Evolutionary conservation across 371 early-diverging fungal species (phyloP), one percentile per base, ranked within the genome.

Genomic region (Rhizopus microsporus): DNA sequence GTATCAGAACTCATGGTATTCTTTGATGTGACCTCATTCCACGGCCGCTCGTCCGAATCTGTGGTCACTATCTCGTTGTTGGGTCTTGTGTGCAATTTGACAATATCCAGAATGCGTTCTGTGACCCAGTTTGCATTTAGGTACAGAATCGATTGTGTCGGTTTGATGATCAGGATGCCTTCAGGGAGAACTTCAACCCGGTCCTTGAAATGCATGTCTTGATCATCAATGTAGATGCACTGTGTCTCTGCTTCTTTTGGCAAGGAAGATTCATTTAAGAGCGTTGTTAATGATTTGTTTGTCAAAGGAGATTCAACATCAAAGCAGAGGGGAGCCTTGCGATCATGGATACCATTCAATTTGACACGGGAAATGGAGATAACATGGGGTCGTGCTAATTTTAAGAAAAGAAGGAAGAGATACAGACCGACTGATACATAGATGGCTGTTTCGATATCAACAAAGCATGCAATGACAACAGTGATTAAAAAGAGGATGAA

Each of bases 401-500:
- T 74, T 54, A 81, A 54, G 12, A 89, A 70, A 10, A 91, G 68
- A 5, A 88, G 68, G 1, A 79, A 39, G 13, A 86, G 57, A 0
- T 88, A 77, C 33, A 88, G 69, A 10, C 60, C 78, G 3, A 84
- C 84, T 17, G 87, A 72, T 5, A 68, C 69, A 44, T 83, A 83
- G 34, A 91, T 88, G 6, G 84, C 88, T n/a, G 65, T 65, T 45
- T 91, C 87, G 32, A 88, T 77, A 16, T 76, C 74, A 40, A 74
- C 56, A 66, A 93, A 86, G 47, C 86, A 69, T 1, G 89, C 85
- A 34, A 87, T 69, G 13, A 84, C 23, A 7, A 88, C 79, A 0
- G 87, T 80, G 15, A 67, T 51, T 15, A 71, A 47, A 40, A 77
- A 84, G 15, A 81, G 66, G 3, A 77, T 12, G 29, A 84, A 69